Base-by-base conservation (phyloP, 2,329 filamentous ascomycete species). In the Lasiodiplodia theobromae region DNA sequence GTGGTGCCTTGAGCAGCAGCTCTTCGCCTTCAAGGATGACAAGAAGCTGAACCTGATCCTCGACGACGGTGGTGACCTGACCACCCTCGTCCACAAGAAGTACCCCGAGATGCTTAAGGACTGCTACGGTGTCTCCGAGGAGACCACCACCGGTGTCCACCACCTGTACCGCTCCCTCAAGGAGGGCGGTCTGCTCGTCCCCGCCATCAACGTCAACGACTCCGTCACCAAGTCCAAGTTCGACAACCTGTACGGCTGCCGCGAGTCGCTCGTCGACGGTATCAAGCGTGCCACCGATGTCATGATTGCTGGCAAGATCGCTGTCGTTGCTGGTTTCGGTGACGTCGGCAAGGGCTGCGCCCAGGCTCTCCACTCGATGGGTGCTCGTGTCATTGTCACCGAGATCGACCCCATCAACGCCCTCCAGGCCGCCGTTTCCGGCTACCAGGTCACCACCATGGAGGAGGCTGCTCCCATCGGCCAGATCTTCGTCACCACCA, bases 261-360 rank as follows among this genome's bases (percentile, higher is more conserved):
- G 94, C 82, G 96, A 98, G 88, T 97, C 95, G 73, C 92, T 99
- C 77, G 91, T 99, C 79, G 96, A 99, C 83, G 96, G 96, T 83
- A 98, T 99, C 91, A 99, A 98, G 92, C 95, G 95, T 87, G 95
- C 96, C 77, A 99, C 96, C 83, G 95, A 99, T 87, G 96, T 98
- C 85, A 99, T 99, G 96, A 95, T 98, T 88, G 96, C 96, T 80
- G 96, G 96, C 83, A 98, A 99, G 92, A 90, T 97, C 78, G 94
- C 93, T 74, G 94, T 98, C 75, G 96, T 99, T 75, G 96, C 96
- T 78, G 96, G 96, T 83, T 99, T 91, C 87, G 95, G 95, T 90
- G 95, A 99, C 85, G 96, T 99, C 83, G 95, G 95, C 83, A 99
- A 99, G 91, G 95, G 95, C 77, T 98, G 96, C 82, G 94, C 95